These are phyloP conservation scores for Sungouiella thailandica DNA, from an alignment of 805 yeast genomes.

Conservation along the genomic window DNA sequence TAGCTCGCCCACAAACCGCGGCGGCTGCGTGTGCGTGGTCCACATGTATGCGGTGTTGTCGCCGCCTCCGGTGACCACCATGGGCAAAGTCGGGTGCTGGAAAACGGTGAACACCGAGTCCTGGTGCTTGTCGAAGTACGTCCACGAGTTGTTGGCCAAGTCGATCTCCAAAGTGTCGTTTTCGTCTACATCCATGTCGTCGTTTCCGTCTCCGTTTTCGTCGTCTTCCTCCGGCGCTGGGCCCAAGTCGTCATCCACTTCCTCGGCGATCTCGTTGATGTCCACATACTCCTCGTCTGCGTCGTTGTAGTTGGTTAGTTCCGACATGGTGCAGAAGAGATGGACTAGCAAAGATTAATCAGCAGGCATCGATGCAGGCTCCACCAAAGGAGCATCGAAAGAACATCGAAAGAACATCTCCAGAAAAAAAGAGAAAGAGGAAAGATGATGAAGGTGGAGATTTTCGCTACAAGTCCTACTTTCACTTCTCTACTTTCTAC, in stretches of 20 bases:
- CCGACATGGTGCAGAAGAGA: conserved; percentile 8
- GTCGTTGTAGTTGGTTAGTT: conserved; percentile 5
- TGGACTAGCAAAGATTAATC: too few relatives aligned
- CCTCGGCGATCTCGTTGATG: conserved; percentile 41
- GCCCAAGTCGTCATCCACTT: conserved; percentile 21
- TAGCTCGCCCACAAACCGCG: conserved; percentile 71
- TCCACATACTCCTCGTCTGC: conserved; percentile 33
- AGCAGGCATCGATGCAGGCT: too few relatives aligned
- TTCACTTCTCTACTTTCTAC: too few relatives aligned
- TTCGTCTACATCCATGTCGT: conserved; percentile 30
- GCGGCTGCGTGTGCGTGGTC: conserved; percentile 87
- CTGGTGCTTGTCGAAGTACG: conserved; percentile 83
- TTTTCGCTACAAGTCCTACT: too few relatives aligned
- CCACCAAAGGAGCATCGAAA: too few relatives aligned
- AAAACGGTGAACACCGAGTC: conserved; percentile 85
- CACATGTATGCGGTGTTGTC: conserved; percentile 86
- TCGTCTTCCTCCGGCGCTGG: conserved; percentile 37
- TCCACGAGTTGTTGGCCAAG: conserved; percentile 81
- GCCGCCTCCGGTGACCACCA: conserved; percentile 92
- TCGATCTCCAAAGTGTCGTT: conserved; percentile 51
- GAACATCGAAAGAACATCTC: too few relatives aligned
- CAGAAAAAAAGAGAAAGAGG: background rate
- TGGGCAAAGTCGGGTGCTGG: conserved; percentile 77
- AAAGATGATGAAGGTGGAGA: conserved; percentile 1
- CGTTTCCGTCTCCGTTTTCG: too few relatives aligned